Evolutionary conservation across 2,329 filamentous ascomycete species (phyloP).

Genomic region (Fusarium nanum): DNA sequence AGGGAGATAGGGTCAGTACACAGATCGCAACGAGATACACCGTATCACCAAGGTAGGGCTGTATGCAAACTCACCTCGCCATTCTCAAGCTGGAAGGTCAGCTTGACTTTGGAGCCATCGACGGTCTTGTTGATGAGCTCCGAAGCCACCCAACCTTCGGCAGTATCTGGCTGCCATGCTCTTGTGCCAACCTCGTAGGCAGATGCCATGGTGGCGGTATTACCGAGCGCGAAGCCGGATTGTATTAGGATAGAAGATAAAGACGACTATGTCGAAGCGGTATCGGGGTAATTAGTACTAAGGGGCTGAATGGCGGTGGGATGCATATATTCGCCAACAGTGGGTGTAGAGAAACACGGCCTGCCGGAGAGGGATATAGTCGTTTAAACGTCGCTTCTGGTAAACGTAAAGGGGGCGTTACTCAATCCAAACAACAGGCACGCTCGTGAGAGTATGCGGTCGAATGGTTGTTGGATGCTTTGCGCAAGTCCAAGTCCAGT

Average conservation of each 20-base stretch:
- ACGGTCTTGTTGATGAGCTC: conserved; percentile 89
- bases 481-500: conserved; percentile 31
- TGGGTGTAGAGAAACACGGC: conserved; percentile 31
- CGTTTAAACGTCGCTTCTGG: conserved; percentile 17
- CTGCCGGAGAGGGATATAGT: conserved; percentile 30
- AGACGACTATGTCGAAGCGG: conserved; percentile 41
- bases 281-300: conserved; percentile 38
- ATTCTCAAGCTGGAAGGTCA: conserved; percentile 91
- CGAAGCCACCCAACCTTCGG: conserved; percentile 97
- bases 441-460: conserved; percentile 17
- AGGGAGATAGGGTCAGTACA: conserved; percentile 23
- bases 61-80: conserved; percentile 75
- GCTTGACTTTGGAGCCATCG: conserved; percentile 85
- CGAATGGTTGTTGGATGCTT: conserved; percentile 26
- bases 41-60: not conserved
- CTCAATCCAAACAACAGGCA: conserved; percentile 28
- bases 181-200: conserved; percentile 95
- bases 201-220: conserved; percentile 77
- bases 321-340: conserved; percentile 49
- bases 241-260: conserved; percentile 16
- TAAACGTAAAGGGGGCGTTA: conserved; percentile 24
- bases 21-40: not conserved
- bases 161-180: conserved; percentile 97
- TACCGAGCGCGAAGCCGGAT: conserved; percentile 44
- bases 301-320: conserved; percentile 41